Evolutionary conservation across 2,329 filamentous ascomycete species (phyloP), one percentile per base, ranked within the genome.

Genomic region (Aspergillus sp.): DNA sequence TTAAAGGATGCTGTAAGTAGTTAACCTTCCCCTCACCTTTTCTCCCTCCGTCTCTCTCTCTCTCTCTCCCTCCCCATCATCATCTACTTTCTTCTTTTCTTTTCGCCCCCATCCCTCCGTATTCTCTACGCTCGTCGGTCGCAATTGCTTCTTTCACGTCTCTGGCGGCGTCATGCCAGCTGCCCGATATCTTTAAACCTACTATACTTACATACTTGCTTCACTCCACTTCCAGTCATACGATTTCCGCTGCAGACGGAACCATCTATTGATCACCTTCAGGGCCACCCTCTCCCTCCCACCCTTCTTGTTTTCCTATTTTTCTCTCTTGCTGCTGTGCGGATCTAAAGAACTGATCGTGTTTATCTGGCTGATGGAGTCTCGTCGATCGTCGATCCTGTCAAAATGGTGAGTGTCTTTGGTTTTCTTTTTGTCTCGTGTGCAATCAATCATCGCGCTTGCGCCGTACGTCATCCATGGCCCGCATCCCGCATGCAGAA

Each of bases 341-440:
- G 45, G 18, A 6, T 47, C 9, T 4, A 12, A 47, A 22, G 45
- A 47, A 20, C 45, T 24, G 18, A 22, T 49, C 55, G 54, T 36
- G 54, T 45, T 46, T 36, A 16, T 45, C 56, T 54, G 56, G 61
- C 68, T 61, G 68, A 73, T 73, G 72, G 68, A 68, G 62, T 59
- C 57, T 47, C 20, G 45, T 47, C 57, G 54, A 54, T 59, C 49
- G 52, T 65, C 51, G 55, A 59, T 62, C 63, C 63, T 65, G 67
- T 59, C 68, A 74, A 74, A 56, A 77, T 77, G 75, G 75, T 77
- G 65, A 69, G n/a, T n/a, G 31, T 24, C 14, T 52, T 22, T 20
- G 14, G 16, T 29, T 54, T 29, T 12, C 36, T 29, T 22, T 47
- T 22, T 47, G 18, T 47, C 29, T 31, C 22, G 22, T 29, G 10